These are phyloP conservation scores for Chrysosphaeria jannelii DNA, from an alignment of 2,329 filamentous ascomycete species.

Conservation along the genomic window DNA sequence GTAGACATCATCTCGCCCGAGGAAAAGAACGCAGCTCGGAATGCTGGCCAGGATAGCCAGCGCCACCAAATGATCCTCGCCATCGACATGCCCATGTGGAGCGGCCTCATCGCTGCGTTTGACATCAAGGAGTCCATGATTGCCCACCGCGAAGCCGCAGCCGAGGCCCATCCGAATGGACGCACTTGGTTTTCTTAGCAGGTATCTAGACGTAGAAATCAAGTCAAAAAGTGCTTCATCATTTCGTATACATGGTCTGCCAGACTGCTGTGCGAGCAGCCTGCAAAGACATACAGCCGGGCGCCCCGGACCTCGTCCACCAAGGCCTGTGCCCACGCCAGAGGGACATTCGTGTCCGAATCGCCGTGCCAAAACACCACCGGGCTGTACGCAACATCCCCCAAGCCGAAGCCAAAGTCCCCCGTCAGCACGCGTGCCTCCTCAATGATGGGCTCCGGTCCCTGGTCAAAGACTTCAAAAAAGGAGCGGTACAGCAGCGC, in stretches of 20 bases:
- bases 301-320: conserved; percentile 9
- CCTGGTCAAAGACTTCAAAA: conserved; percentile 8
- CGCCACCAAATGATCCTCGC: conserved; percentile 71
- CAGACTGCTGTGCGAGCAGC: conserved; percentile 7
- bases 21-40: conserved; percentile 14
- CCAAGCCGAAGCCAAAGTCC: conserved; percentile 8
- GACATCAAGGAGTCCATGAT: conserved; percentile 59
- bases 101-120: conserved; percentile 44
- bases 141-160: conserved; percentile 29
- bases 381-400: conserved; percentile 6
- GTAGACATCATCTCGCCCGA: conserved; percentile 14
- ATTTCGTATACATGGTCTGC: conserved; percentile 2
- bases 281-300: conserved; percentile 8
- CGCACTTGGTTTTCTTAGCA: conserved; percentile 3
- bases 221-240: conserved; percentile 1
- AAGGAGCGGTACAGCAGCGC: conserved; percentile 7
- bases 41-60: conserved; percentile 2
- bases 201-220: neutral
- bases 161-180: conserved; percentile 5
- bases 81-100: conserved; percentile 64
- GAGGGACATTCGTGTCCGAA: conserved; percentile 8
- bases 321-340: conserved; percentile 10
- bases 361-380: conserved; percentile 10
- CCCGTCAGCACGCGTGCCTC: conserved; percentile 8
- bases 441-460: conserved; percentile 5